A percentile compares a stretch with the other conserved stretches of the same genome.
Evolutionary conservation across 108 stramenopile species (phyloP).

Genomic region (Cylindrotheca fusiformis): DNA sequence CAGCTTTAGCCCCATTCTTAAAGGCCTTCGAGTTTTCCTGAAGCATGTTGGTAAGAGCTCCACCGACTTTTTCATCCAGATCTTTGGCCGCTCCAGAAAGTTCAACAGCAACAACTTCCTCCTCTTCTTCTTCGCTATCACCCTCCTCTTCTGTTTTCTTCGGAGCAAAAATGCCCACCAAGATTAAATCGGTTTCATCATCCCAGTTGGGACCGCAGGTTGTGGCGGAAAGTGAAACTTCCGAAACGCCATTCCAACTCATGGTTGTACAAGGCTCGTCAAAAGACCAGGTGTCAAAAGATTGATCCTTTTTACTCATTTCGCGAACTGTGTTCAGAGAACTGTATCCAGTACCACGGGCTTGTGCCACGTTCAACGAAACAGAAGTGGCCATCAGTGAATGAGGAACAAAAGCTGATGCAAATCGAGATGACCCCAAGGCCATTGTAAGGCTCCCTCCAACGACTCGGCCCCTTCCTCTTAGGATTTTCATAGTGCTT

Average conservation of each 20-base stretch:
- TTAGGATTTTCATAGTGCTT: too few species aligned
- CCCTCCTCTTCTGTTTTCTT: constrained; percentile 39
- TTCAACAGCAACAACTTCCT: constrained; percentile 36
- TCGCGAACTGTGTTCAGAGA: neutral
- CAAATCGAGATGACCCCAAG: neutral
- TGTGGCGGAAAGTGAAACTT: constrained; percentile 27
- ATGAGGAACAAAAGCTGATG: neutral
- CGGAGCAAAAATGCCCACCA: constrained; percentile 73
- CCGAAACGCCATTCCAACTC: constrained; percentile 60
- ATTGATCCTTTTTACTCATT: constrained; percentile 42
- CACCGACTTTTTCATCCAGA: constrained; percentile 65
- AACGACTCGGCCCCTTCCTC: too few species aligned
- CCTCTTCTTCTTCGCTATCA: constrained; percentile 42
- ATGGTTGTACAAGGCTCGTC: constrained; percentile 73
- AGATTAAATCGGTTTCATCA: constrained; percentile 66
- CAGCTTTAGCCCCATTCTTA: constrained; percentile 73
- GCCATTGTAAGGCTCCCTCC: neutral
- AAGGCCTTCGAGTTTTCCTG: constrained; percentile 75
- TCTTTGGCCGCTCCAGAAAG: constrained; percentile 57
- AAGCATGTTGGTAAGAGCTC: constrained; percentile 61
- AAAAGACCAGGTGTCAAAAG: constrained; percentile 82
- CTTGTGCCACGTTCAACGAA: neutral
- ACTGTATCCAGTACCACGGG: neutral
- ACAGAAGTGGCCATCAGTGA: neutral
- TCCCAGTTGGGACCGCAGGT: constrained; percentile 15